Evolutionary conservation across 495 filamentous ascomycete species (phyloP), one percentile per base, ranked within the genome.

Genomic region (Xanthoparmelia taractica): DNA sequence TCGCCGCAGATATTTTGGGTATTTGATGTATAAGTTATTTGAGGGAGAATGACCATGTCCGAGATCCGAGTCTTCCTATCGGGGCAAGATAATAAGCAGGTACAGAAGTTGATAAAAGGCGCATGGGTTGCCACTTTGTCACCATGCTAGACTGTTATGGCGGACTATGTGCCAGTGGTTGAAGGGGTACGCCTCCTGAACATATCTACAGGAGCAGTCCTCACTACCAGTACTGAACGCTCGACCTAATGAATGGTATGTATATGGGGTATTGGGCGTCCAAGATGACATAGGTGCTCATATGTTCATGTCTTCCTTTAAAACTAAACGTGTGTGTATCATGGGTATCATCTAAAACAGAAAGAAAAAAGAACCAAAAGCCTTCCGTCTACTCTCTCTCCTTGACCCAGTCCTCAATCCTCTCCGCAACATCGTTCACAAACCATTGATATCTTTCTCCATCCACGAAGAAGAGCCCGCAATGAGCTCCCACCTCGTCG

Each of bases 401-500:
- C 36, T 86, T 84, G 40, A 94, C 81, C 91, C 92, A 96, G 41
- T 76, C 76, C 65, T 88, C 84, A 41, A 96, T 81, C 64, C 84
- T 77, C 23, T 76, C 77, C 18, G 83, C 87, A 1, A 90, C 86
- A 73, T 93, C 90, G 1, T 84, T 87, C 43, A 95, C 87, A 15
- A 96, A 75, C 66, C 73, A 72, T 69, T 93, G 88, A 71, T 96
- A 95, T 47, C 89, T 74, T 62, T 75, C 70, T 29, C 79, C 76
- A 27, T 66, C 81, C 0, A 82, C 75, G 47, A 90, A 84, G 72
- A 96, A 96, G 61, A 96, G 75, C 4, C 89, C 86, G 59, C 88
- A 91, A 72, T 96, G 92, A 5, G 92, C 92, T 11, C 81, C 84
- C 6, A 96, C 89, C 69, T 96, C 89, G 69, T 96, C 90, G 56